Conservation (phyloP, 768 basidiomycete genomes). For the Amanita muscaria region DNA sequence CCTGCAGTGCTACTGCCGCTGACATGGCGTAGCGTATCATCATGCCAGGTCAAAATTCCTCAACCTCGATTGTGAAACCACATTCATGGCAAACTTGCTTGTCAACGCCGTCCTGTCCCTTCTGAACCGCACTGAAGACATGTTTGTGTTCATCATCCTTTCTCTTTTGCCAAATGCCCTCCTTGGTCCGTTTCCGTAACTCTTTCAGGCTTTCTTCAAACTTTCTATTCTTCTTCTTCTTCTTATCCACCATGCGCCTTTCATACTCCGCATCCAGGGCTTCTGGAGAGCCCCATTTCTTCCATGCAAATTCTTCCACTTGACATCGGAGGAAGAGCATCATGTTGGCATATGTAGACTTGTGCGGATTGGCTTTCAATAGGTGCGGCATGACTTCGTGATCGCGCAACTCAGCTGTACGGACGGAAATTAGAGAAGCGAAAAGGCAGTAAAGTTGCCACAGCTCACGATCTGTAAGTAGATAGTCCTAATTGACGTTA, state of each 20-base stretch:
- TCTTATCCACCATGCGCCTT: slow-evolving; percentile 69
- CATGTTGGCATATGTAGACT: slow-evolving; percentile 96
- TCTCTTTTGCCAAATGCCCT: slow-evolving; percentile 82
- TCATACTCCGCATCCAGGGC: slow-evolving; percentile 86
- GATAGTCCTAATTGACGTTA: slow-evolving; percentile 64
- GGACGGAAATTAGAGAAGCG: slow-evolving; percentile 3
- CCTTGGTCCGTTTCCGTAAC: slow-evolving; percentile 74
- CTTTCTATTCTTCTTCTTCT: slow-evolving; percentile 86
- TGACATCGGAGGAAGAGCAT: slow-evolving; percentile 94
- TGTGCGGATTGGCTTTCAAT: slow-evolving; percentile 90
- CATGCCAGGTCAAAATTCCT: slow-evolving; percentile 51
- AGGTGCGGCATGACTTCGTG: slow-evolving; percentile 88
- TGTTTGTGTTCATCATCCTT: slow-evolving; percentile 88
- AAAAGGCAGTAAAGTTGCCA: background rate
- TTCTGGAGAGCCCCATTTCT: slow-evolving; percentile 95
- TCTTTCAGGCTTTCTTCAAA: slow-evolving; percentile 88
- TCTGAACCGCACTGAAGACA: slow-evolving; percentile 56
- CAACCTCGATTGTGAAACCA: slow-evolving; percentile 87
- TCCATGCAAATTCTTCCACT: slow-evolving; percentile 94
- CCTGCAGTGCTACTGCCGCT: too few species aligned
- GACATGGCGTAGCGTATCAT: too few species aligned
- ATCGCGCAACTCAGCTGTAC: slow-evolving; percentile 82
- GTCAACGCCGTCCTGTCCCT: slow-evolving; percentile 42
- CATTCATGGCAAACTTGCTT: slow-evolving; percentile 81
- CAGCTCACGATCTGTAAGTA: slow-evolving; percentile 80